Evolutionary conservation across 495 filamentous ascomycete genomes (phyloP).

Genomic region (Penicillium dipodomyicola): DNA sequence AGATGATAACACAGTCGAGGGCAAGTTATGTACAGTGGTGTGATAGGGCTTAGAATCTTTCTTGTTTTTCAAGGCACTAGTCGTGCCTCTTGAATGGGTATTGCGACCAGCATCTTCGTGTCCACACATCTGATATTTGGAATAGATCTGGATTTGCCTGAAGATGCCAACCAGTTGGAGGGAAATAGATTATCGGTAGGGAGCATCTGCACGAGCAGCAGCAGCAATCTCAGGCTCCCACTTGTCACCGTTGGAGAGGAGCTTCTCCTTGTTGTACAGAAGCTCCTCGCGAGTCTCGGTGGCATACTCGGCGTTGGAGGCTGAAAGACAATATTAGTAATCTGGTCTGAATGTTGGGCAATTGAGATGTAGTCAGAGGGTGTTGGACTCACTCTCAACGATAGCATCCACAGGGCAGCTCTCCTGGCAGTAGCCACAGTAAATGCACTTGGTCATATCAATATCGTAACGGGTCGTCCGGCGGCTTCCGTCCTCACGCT

Average conservation of each 20-base stretch:
- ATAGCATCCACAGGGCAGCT: constrained; percentile 98
- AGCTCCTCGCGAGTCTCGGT: constrained; percentile 97
- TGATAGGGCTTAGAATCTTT: constrained; percentile 24
- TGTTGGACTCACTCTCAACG: constrained; percentile 66
- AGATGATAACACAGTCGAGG: constrained; percentile 29
- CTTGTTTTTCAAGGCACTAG: constrained; percentile 25
- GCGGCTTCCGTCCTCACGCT: constrained; percentile 90
- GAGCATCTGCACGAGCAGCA: constrained; percentile 80
- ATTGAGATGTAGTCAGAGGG: not conserved
- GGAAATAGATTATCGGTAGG: constrained; percentile 65
- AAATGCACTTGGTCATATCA: constrained; percentile 99
- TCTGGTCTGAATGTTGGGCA: not conserved
- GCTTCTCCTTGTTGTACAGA: constrained; percentile 97
- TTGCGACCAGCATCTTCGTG: constrained; percentile 9
- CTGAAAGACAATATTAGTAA: constrained; percentile 34
- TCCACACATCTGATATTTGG: constrained; percentile 12
- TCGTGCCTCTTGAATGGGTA: constrained; percentile 15
- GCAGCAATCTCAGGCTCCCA: constrained; percentile 98
- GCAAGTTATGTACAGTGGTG: constrained; percentile 40
- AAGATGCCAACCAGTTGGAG: constrained; percentile 3
- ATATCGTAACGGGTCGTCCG: constrained; percentile 97
- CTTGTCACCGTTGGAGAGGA: constrained; percentile 87
- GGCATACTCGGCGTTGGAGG: constrained; percentile 95
- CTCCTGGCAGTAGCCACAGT: constrained; percentile 99
- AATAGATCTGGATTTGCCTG: not conserved